Conservation (phyloP, 1,284 basidiomycete genomes). For the Pholiota adiposa region DNA sequence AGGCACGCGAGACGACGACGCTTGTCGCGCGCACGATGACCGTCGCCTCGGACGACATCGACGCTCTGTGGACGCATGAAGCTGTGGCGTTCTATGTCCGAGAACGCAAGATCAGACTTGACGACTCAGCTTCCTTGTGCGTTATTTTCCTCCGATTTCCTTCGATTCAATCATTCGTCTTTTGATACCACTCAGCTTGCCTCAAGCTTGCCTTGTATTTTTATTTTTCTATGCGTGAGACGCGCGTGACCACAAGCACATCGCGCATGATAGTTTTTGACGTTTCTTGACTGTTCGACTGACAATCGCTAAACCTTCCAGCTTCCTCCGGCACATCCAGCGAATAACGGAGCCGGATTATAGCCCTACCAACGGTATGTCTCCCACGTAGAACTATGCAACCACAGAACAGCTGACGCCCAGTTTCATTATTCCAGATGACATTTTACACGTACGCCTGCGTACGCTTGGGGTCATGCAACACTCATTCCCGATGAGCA, state of each 20-base stretch:
- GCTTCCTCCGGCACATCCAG: conserved; percentile 68
- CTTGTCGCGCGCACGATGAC: conserved; percentile 61
- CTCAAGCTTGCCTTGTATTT: background rate
- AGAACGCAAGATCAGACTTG: conserved; percentile 63
- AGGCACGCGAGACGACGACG: conserved; percentile 43
- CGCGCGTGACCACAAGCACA: background rate
- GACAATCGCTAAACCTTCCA: conserved; percentile 29
- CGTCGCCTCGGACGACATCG: conserved; percentile 52
- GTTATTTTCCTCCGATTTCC: conserved; percentile 34
- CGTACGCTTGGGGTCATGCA: conserved; percentile 81
- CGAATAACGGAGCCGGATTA: conserved; percentile 73
- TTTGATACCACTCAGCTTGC: too few species aligned
- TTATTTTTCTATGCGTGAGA: background rate
- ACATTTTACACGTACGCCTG: conserved; percentile 76
- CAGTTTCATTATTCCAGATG: conserved; percentile 52
- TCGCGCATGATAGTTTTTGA: conserved; percentile 11
- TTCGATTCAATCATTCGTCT: conserved; percentile 6
- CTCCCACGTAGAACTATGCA: background rate
- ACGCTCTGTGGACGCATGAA: conserved; percentile 70
- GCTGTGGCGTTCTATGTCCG: conserved; percentile 59
- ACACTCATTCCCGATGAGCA: conserved; percentile 69
- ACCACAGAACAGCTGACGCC: background rate
- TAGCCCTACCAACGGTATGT: conserved; percentile 66
- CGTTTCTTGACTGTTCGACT: conserved; percentile 2
- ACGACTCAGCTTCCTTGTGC: conserved; percentile 79